Evolutionary conservation across 768 basidiomycete genomes (phyloP), one percentile per base, ranked within the genome.

Genomic region (Mycena metata): DNA sequence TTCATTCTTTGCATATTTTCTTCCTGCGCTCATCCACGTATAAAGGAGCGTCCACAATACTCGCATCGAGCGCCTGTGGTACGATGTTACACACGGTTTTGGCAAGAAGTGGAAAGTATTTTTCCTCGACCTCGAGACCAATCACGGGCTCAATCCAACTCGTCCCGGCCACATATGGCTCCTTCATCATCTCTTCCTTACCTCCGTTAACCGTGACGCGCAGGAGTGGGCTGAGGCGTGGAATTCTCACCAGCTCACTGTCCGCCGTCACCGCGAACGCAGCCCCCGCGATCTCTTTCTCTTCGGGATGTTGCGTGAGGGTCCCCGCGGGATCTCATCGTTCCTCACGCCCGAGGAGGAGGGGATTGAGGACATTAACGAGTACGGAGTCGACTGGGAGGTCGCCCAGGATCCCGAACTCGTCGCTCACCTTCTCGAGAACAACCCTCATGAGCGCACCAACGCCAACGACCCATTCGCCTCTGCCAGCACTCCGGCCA

Each of bases 61-160:
- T 7, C 66, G 66, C n/a, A 55, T 59, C 21, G 77, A 79, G 42
- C 58, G 74, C 11, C 79, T 30, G 30, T 30, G 79, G 79, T 73
- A 60, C 46, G 76, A 80, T 54, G 70, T 79, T 16, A 81, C 78
- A 0, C 16, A 54, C 5, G 74, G 69, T 3, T 72, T 77, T 36
- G 77, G 79, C 1, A 39, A 30, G 23, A 78, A 76, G 54, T 80
- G 79, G 79, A 72, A 76, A 23, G 52, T 63, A 1, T 79, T 81
- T 43, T 80, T 80, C 59, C n/a, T 47, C 15, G 64, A 70, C 11
- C 74, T 80, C 5, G 78, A 80, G 63, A 23, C 26, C 5, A 36
- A 69, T 54, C 45, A 72, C 42, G 72, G 74, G 9, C 73, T 80
- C 1, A 60, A 77, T 42, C 56, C 57, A 13, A 46, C 52, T 11